phyloP scores from a whole-genome alignment of 1,284 basidiomycete genomes.

The Tilletiaria anomala region DNA sequence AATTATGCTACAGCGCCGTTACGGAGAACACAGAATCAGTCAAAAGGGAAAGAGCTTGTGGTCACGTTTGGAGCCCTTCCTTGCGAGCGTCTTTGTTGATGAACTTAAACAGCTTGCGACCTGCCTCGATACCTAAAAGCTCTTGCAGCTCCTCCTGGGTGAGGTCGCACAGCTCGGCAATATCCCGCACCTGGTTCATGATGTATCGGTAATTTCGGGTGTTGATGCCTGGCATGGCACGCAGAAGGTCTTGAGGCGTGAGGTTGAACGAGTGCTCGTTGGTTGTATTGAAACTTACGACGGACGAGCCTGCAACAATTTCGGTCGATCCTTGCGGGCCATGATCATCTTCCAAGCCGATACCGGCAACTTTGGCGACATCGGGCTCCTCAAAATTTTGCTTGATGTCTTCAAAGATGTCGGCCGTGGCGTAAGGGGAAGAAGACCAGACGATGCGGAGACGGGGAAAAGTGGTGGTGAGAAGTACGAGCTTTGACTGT shows the following conservation, averaged over 20 bases:
- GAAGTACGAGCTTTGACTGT: slow-evolving; percentile 77
- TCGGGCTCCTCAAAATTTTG: slow-evolving; percentile 70
- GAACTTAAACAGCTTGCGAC: slow-evolving; percentile 63
- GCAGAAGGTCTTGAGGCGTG: slow-evolving; percentile 41
- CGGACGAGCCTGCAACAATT: slow-evolving; percentile 3
- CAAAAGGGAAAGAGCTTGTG: no score
- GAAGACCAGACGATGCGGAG: slow-evolving; percentile 93
- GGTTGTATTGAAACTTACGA: neutral
- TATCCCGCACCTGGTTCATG: slow-evolving; percentile 60
- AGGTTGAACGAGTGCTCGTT: slow-evolving; percentile 18
- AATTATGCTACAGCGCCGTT: no score
- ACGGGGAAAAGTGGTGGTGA: slow-evolving; percentile 76
- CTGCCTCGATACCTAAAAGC: slow-evolving; percentile 67
- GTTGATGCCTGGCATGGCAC: slow-evolving; percentile 52
- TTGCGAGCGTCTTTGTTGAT: slow-evolving; percentile 46
- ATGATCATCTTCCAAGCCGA: slow-evolving; percentile 14
- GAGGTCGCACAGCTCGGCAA: slow-evolving; percentile 63
- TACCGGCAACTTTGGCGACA: slow-evolving; percentile 57
- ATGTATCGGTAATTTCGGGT: slow-evolving; percentile 74
- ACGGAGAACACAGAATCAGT: no score
- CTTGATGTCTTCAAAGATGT: slow-evolving; percentile 88
- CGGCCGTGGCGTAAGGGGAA: slow-evolving; percentile 77
- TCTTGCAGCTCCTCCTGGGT: slow-evolving; percentile 52
- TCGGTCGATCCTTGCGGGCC: slow-evolving; percentile 5
- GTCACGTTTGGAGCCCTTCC: no score